Evolutionary conservation across 371 early-diverging fungal species (phyloP).

Genomic region (Haplosporangium sp.): DNA sequence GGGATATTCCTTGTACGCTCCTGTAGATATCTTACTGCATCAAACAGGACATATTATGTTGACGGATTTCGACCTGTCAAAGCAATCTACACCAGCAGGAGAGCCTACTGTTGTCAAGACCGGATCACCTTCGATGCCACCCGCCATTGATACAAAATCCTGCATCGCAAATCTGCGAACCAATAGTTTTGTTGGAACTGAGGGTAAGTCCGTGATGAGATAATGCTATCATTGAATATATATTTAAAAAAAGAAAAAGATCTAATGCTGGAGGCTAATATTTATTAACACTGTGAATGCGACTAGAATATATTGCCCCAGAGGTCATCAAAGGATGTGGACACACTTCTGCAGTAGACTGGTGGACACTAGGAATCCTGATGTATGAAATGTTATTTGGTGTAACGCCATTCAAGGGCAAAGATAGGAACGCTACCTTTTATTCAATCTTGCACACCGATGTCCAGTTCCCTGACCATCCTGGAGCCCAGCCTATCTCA

Average conservation of each 20-base stretch:
- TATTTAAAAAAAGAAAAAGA: no score
- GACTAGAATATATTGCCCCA: slow-evolving; percentile 94
- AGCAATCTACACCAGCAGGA: slow-evolving; percentile 84
- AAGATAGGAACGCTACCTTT: slow-evolving; percentile 88
- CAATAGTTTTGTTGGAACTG: slow-evolving; percentile 97
- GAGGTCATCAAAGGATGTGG: slow-evolving; percentile 93
- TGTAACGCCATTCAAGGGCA: slow-evolving; percentile 95
- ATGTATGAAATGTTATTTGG: slow-evolving; percentile 97
- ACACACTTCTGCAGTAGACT: slow-evolving; percentile 95
- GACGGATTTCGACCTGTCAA: slow-evolving; percentile 96
- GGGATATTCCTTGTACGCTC: background rate
- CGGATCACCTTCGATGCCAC: slow-evolving; percentile 65
- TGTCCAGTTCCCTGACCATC: slow-evolving; percentile 77
- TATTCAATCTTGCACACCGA: slow-evolving; percentile 86
- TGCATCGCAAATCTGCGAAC: slow-evolving; percentile 90
- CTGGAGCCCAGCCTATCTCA: slow-evolving; percentile 64
- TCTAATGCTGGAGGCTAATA: background rate
- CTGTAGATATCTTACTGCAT: slow-evolving; percentile 89
- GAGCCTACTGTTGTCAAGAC: slow-evolving; percentile 81
- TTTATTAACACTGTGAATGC: background rate
- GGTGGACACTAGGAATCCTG: slow-evolving; percentile 99
- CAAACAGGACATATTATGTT: slow-evolving; percentile 96
- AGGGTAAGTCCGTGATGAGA: slow-evolving; percentile 60
- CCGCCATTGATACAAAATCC: slow-evolving; percentile 85
- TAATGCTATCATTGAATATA: no score